Evolutionary conservation across 148 eudicot genomes (phyloP).

Genomic region (Linanthus parryae): DNA sequence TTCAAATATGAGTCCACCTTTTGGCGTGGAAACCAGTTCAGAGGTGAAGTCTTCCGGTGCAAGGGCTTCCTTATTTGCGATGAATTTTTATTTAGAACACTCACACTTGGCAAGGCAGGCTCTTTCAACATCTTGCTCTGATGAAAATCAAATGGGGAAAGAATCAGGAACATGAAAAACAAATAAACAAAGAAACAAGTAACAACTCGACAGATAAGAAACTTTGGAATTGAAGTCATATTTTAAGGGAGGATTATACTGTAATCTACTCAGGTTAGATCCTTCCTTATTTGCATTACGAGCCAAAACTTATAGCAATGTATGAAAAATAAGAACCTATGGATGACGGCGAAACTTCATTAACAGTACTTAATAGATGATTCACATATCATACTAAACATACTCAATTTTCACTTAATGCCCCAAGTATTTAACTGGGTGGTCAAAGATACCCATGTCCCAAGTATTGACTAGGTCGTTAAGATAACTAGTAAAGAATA

Average conservation of each 20-base stretch:
- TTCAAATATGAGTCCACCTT: slow-evolving; percentile 79
- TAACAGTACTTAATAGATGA: neutral
- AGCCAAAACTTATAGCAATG: no score
- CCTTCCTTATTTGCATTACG: no score
- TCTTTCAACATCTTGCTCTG: slow-evolving; percentile 59
- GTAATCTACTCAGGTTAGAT: no score
- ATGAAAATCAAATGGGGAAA: neutral
- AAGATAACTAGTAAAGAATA: no score
- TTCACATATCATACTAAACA: no score
- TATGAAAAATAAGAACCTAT: no score
- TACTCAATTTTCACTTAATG: no score
- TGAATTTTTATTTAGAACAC: slow-evolving; percentile 42
- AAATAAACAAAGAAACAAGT: neutral
- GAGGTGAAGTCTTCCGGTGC: slow-evolving; percentile 69
- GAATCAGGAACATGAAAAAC: neutral
- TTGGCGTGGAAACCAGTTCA: slow-evolving; percentile 84
- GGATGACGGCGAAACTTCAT: neutral
- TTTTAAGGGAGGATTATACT: no score
- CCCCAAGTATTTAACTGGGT: no score
- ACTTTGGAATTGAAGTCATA: neutral
- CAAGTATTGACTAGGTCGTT: no score
- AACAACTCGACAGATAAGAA: neutral
- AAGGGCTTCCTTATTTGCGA: slow-evolving; percentile 73
- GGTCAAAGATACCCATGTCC: no score
- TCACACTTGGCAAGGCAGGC: slow-evolving; percentile 39